Evolutionary conservation across 371 early-diverging fungal genomes (phyloP), one percentile per base, ranked within the genome.

Genomic region (Mortierella sp.): DNA sequence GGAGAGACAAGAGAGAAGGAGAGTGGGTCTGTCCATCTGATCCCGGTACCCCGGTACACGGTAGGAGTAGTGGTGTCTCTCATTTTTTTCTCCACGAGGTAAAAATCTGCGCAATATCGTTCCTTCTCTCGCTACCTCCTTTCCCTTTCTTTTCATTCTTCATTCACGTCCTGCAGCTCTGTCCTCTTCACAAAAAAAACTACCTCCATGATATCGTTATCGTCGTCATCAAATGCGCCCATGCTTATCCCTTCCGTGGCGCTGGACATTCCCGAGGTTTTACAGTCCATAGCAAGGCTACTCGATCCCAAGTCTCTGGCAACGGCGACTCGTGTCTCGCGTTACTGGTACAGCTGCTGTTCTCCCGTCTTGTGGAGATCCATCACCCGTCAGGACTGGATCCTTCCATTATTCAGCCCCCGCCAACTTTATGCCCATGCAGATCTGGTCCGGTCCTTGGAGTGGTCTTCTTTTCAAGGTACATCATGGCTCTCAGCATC

Each of bases 251-350:
- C 32, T 7, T 32, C n/a, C 44, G 9, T 17, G 41, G 2, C 53
- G 26, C 15, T 72, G 23, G 55, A 62, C n/a, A 53, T 67, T 19
- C 52, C 59, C 24, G 73, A 72, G 21, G 43, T 72, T 11, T 54
- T 72, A 1, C 50, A 66, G n/a, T 12, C 17, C 21, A 44, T 66
- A n/a, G 55, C 63, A 9, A 17, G 30, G 3, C 23, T 49, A 8
- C 63, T 72, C 6, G 73, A 72, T 30, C 55, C 58, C 6, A 6
- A n/a, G 2, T 58, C 43, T 21, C 73, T 67, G 19, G 50, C 62
- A 17, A 30, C 73, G 4, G 52, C 67, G 4, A 48, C 49, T 24
- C 58, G 34, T 2, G 73, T 72, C 21, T 72, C 73, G 0, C 57
- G 41, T 6, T 56, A 57, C 39, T 72, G 73, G 73, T 39, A 61